Base-by-base conservation (phyloP, 371 early-diverging fungal species). In the Mortierella sp. region DNA sequence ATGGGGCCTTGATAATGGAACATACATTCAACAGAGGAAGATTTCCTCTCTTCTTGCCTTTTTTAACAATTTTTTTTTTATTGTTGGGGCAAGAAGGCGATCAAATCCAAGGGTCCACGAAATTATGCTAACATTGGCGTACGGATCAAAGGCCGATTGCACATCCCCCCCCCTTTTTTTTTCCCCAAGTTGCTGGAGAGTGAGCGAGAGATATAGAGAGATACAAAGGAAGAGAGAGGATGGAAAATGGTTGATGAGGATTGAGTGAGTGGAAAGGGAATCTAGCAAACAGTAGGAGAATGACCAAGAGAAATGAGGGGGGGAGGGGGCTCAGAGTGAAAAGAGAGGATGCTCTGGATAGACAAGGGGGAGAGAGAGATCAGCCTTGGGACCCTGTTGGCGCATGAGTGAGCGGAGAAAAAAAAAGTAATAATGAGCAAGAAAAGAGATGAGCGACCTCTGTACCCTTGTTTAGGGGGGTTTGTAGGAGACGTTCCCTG, bases 101-200 rank as follows among this genome's bases (percentile, higher is more conserved):
- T 61, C 61, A 44, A 59, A 60, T 64, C 60, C 25, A 60, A 63
- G 74, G 57, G 65, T 74, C 65, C 61, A 44, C 64, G 60, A 37
- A 37, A 9, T 37, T 37, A 25, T 25, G 15, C 67, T 73, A 74
- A 59, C 29, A 68, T 68, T 65, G 37, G 74, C 44, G 50, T 44
- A 51, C 60, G 46, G 68, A 73, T 51, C 60, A 74, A 74, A 74
- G 74, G 74, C 74, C 29, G 69, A 64, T 74, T 59, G 65, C 53
- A 74, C 68, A 74, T 57, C 44, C 25, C 29, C n/a, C n/a, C n/a
- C n/a, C n/a, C n/a, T n/a, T 50, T 56, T 50, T 14, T 29, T 30
- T 25, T 16, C 0, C 9, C 28, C 1, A 61, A 48, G 47, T 28
- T 48, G 61, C 55, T 56, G 30, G 44, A 18, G 28, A 55, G 30